Conservation (phyloP, 2,329 filamentous ascomycete species). For the Helotiales sp. region DNA sequence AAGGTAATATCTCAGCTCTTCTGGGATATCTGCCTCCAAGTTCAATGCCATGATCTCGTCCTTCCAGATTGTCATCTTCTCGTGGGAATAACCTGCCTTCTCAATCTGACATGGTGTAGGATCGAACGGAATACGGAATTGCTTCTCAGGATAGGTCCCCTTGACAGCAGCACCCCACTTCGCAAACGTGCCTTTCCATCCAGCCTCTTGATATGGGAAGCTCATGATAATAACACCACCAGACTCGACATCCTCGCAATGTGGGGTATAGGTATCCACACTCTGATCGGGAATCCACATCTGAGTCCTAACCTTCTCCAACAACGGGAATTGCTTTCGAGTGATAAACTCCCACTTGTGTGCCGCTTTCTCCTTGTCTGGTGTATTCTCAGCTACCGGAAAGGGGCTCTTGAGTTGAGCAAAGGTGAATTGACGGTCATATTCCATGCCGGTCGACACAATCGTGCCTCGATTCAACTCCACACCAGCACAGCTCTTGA, state of each 20-base stretch:
- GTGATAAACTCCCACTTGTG: conserved; percentile 71
- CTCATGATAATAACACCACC: conserved; percentile 64
- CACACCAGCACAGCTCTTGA: conserved; percentile 80
- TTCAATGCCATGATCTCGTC: conserved; percentile 57
- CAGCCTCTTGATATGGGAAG: conserved; percentile 60
- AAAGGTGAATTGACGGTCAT: conserved; percentile 82
- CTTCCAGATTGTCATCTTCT: conserved; percentile 66
- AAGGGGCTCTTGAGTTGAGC: conserved; percentile 62
- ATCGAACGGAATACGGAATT: conserved; percentile 66
- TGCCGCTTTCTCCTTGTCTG: conserved; percentile 40
- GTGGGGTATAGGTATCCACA: conserved; percentile 49
- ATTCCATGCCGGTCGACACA: conserved; percentile 68
- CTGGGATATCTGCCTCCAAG: conserved; percentile 57
- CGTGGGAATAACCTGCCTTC: conserved; percentile 57
- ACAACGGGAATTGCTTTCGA: conserved; percentile 64
- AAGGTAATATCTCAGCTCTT: conserved; percentile 63
- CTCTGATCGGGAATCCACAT: conserved; percentile 69
- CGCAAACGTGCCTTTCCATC: conserved; percentile 48
- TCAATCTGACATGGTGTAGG: conserved; percentile 59
- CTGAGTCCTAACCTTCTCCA: conserved; percentile 69
- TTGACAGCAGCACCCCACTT: conserved; percentile 51
- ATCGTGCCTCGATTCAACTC: conserved; percentile 68
- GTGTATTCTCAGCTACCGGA: conserved; percentile 39
- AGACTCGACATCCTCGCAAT: conserved; percentile 49
- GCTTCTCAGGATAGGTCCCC: conserved; percentile 55